Base-by-base conservation (phyloP, 2,329 filamentous ascomycete genomes). In the Coniochaeta ligniaria region DNA sequence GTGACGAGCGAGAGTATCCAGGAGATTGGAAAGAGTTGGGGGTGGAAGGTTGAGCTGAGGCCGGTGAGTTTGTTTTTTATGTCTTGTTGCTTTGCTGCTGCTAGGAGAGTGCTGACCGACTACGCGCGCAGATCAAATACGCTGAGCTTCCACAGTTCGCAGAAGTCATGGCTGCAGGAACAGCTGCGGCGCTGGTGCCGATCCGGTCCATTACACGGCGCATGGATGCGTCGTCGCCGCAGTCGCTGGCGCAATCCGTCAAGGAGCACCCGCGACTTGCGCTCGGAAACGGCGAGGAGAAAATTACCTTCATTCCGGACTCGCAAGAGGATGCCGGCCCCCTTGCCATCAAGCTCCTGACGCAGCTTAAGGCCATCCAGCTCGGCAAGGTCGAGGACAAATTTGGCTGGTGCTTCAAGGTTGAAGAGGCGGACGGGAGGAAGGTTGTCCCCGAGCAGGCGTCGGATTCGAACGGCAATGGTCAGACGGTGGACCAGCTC, bases 131-230 rank as follows among this genome's bases (percentile, higher is more conserved):
- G 52, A 78, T 85, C 60, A 72, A 77, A 35, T 89, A 89, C 71
- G 78, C 82, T 8, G 87, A 90, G 68, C 75, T 90, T 47, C 66
- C 72, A 6, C 72, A 76, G 17, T 92, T 92, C 71, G 78, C 78
- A 52, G 94, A 98, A 75, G 87, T 99, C 59, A 87, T 97, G 75
- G 95, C 94, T 4, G 93, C 92, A 2, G 94, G 94, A 1, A 98
- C 94, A 0, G 94, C 94, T 0, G 94, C 93, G 0, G 91, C 91
- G 0, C 80, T 99, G 59, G 93, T 98, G 3, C 94, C 94, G 1
- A 95, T 97, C 74, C 89, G 89, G 63, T 95, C 90, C 66, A 96
- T 98, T 72, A 95, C 91, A 2, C 86, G 92, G 68, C 83, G 79
- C 50, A 63, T 76, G 54, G 65, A 71, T 58, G 66, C 75, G 0